A percentile compares a stretch with the other conserved stretches of the same genome.
Conservation (phyloP, 441 rosid genomes). For the Arabidopsis hybrid region DNA sequence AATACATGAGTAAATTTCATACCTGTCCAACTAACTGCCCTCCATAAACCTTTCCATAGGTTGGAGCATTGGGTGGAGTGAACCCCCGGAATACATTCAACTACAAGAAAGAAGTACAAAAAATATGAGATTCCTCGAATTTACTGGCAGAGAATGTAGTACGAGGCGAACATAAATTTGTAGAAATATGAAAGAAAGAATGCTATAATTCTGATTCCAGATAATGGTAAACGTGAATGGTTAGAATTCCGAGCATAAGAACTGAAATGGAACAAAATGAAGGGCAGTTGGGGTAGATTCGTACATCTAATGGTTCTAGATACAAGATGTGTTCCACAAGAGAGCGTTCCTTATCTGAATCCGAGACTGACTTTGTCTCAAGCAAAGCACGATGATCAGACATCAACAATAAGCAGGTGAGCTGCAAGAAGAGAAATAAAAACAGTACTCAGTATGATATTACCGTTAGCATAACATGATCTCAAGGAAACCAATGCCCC, state of each 20-base stretch:
- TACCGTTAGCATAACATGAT: not conserved
- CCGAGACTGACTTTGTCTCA: constrained; percentile 65
- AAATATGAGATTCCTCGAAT: not conserved
- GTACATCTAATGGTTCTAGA: constrained; percentile 84
- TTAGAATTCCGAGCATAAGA: not conserved
- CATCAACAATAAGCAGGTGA: constrained; percentile 75
- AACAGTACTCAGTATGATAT: constrained; percentile 1
- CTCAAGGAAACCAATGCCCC: constrained; percentile 12
- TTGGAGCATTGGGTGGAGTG: constrained; percentile 85
- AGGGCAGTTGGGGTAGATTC: not conserved
- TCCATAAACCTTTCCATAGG: constrained; percentile 88
- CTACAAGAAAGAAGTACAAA: constrained; percentile 49
- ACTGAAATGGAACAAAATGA: not conserved
- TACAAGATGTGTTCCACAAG: constrained; percentile 74
- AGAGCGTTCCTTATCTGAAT: constrained; percentile 61
- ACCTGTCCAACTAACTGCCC: constrained; percentile 97
- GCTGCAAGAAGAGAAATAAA: constrained; percentile 48
- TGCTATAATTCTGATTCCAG: not conserved
- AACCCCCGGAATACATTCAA: constrained; percentile 81
- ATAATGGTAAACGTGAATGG: not conserved
- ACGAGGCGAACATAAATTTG: constrained; percentile 1
- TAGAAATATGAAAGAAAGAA: not conserved
- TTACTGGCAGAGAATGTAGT: not conserved
- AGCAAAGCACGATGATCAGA: constrained; percentile 65
- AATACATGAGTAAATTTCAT: constrained; percentile 29